A percentile compares a stretch with the other conserved stretches of the same genome.
phyloP scores from a whole-genome alignment of 257 asterid genomes.

The Solanum arcanum region DNA sequence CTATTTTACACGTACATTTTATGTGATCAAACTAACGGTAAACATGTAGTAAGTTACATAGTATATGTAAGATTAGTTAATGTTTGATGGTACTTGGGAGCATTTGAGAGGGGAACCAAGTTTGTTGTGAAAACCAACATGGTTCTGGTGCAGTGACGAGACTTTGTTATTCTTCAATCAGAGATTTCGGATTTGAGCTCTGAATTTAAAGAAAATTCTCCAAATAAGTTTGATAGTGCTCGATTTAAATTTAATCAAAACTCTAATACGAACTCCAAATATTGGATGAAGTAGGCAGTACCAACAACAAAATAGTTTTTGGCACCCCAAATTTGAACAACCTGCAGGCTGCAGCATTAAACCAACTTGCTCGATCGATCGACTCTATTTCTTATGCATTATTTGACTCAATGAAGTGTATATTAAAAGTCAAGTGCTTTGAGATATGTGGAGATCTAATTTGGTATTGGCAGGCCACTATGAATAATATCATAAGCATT shows the following conservation, averaged over 20 bases:
- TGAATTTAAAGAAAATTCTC: background rate
- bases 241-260: too few relatives aligned
- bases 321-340: background rate
- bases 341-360: background rate
- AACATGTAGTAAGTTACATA: background rate
- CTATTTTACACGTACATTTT: background rate
- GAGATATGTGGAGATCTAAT: background rate
- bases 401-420: background rate
- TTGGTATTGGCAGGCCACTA: background rate
- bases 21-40: background rate
- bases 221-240: background rate
- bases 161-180: too few relatives aligned
- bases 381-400: background rate
- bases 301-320: background rate
- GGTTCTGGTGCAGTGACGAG: too few relatives aligned
- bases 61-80: background rate
- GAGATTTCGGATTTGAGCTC: background rate
- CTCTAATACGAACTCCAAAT: rapidly evolving
- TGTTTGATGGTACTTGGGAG: background rate
- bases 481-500: too few relatives aligned
- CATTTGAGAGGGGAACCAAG: background rate
- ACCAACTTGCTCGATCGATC: background rate
- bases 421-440: background rate
- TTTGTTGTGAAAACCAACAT: background rate
- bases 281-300: too few relatives aligned